Percentiles rank a stretch among this genome's conserved stretches.
phyloP scores from a whole-genome alignment of 139 green algal genomes.

The Eudorina sp. region DNA sequence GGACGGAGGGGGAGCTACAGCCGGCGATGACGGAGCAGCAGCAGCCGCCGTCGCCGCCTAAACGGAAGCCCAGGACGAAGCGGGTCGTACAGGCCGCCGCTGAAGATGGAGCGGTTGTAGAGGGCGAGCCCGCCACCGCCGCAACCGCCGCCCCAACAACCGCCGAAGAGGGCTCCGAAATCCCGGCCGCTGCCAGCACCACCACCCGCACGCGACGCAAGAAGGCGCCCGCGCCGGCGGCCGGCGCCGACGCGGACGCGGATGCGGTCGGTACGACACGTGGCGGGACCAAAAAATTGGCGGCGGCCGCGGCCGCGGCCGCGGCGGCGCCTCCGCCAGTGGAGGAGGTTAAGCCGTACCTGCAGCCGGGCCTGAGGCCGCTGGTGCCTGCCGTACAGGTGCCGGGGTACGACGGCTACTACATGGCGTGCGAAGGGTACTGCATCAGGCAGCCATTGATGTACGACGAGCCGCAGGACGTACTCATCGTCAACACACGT shows the following conservation, averaged over 20 bases:
- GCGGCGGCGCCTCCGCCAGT: neutral
- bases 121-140: too few species aligned
- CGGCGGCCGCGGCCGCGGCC: neutral
- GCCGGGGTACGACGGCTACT: neutral
- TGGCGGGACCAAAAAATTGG: neutral
- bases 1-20: too few species aligned
- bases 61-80: too few species aligned
- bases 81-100: too few species aligned
- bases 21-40: too few species aligned
- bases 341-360: neutral
- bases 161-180: too few species aligned
- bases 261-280: neutral
- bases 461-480: slow-evolving; percentile 23
- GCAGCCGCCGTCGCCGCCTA: too few species aligned
- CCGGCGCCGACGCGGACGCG: neutral
- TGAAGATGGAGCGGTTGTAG: too few species aligned
- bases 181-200: too few species aligned
- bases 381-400: slow-evolving; percentile 1
- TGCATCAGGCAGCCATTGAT: neutral
- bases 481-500: slow-evolving; percentile 52
- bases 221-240: neutral
- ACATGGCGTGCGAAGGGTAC: neutral
- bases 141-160: too few species aligned
- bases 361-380: neutral
- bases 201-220: neutral